phyloP scores from a whole-genome alignment of 2,329 filamentous ascomycete genomes.

The Aspergillus amoenus region DNA sequence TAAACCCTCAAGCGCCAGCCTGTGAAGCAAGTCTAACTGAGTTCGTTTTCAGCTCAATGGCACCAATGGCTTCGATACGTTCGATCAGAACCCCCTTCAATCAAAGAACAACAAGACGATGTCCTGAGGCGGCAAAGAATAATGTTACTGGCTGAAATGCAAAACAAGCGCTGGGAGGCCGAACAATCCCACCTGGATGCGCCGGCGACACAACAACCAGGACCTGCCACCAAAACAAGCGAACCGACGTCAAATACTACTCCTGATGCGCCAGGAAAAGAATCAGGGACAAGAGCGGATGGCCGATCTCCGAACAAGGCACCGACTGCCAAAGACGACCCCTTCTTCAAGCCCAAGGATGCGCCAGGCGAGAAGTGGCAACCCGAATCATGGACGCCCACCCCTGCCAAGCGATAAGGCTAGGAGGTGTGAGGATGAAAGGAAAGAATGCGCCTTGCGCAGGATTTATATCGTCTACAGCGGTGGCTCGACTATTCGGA shows the following conservation, averaged over 20 bases:
- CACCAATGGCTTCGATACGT: conserved; percentile 68
- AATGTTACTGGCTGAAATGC: conserved; percentile 58
- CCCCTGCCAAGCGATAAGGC: conserved; percentile 38
- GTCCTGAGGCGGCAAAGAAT: conserved; percentile 57
- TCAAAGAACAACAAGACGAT: conserved; percentile 61
- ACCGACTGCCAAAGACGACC: conserved; percentile 39
- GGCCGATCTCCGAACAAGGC: not conserved
- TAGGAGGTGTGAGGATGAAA: not conserved
- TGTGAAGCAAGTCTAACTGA: conserved; percentile 14
- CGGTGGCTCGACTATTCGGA: not conserved
- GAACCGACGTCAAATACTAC: conserved; percentile 41
- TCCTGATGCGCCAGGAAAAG: not conserved
- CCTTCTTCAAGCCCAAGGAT: conserved; percentile 59
- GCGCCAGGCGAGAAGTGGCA: conserved; percentile 66
- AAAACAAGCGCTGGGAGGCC: conserved; percentile 62
- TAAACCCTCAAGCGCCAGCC: not conserved
- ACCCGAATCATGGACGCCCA: conserved; percentile 62
- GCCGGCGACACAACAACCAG: conserved; percentile 50
- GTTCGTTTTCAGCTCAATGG: conserved; percentile 59
- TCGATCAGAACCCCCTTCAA: conserved; percentile 54
- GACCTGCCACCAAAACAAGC: conserved; percentile 45
- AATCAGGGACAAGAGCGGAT: not conserved
- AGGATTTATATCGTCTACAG: not conserved
- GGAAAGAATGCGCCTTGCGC: not conserved
- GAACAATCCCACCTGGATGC: conserved; percentile 60